These are phyloP conservation scores for Heracleum sosnowskyi DNA, from an alignment of 129 eudicot species.

Conservation along the genomic window DNA sequence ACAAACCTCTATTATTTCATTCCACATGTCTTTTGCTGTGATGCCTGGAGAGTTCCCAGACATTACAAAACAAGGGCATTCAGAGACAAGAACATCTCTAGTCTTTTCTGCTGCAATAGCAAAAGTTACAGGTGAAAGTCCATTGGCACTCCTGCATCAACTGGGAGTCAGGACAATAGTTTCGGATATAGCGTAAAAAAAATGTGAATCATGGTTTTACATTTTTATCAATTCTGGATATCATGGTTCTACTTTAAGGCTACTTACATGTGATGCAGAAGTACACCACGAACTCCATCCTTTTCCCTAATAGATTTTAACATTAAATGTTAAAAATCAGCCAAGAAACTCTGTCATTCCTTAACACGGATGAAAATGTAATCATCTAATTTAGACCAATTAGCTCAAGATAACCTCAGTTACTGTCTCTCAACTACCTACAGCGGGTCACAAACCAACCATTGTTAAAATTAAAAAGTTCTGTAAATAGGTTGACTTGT, in stretches of 20 bases:
- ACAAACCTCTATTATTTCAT: constrained; percentile 78
- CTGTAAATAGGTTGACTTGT: constrained; percentile 4
- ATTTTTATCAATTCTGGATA: background rate
- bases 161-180: constrained; percentile 12
- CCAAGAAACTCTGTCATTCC: background rate
- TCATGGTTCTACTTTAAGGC: constrained; percentile 1
- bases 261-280: constrained; percentile 76
- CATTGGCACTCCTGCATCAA: constrained; percentile 62
- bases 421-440: background rate
- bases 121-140: constrained; percentile 65
- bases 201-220: background rate
- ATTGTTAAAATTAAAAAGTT: constrained; percentile 1
- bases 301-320: constrained; percentile 44
- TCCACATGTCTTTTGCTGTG: constrained; percentile 90
- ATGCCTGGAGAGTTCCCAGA: constrained; percentile 75
- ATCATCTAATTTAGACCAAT: constrained; percentile 1
- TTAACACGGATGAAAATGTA: background rate
- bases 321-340: constrained; percentile 18
- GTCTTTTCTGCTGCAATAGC: constrained; percentile 88
- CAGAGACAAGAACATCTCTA: constrained; percentile 59
- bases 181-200: constrained; percentile 7
- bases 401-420: background rate
- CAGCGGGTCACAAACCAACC: background rate
- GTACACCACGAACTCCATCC: constrained; percentile 70
- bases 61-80: constrained; percentile 71